phyloP scores from a whole-genome alignment of 2,329 filamentous ascomycete species.

The Trichoderma simmonsii region DNA sequence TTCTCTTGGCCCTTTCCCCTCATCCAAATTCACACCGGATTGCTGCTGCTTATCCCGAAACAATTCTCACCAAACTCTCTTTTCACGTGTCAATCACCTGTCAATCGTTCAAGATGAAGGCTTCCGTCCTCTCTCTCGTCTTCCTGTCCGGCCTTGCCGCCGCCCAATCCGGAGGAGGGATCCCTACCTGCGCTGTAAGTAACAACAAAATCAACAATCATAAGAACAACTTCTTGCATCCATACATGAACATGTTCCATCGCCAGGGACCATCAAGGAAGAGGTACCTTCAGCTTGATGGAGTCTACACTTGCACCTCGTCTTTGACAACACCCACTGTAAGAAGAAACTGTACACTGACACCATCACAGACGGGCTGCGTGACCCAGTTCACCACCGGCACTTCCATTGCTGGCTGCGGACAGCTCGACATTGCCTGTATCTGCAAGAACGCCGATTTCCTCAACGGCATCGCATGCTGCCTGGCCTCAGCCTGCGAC shows the following conservation, averaged over 20 bases:
- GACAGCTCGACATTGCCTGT: constrained; percentile 38
- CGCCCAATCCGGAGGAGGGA: constrained; percentile 30
- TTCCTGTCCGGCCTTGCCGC: constrained; percentile 33
- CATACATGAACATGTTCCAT: background rate
- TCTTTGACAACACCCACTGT: background rate
- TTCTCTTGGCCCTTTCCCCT: background rate
- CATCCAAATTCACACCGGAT: background rate
- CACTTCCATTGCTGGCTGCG: constrained; percentile 37
- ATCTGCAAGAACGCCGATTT: constrained; percentile 42
- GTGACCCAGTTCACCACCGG: constrained; percentile 34
- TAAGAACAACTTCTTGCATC: background rate
- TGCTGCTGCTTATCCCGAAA: background rate
- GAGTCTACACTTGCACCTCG: background rate
- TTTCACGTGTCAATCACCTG: background rate
- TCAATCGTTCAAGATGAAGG: constrained; percentile 35
- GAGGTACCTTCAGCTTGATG: background rate
- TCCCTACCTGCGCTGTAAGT: constrained; percentile 42
- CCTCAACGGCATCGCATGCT: constrained; percentile 42
- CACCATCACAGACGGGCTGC: constrained; percentile 30
- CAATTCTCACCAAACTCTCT: background rate
- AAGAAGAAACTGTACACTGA: background rate
- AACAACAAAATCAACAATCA: background rate
- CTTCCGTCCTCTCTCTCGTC: constrained; percentile 29
- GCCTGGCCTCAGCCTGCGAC: constrained; percentile 36
- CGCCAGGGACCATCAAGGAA: background rate